A percentile compares a stretch with the other conserved stretches of the same genome.
Evolutionary conservation across 805 yeast genomes (phyloP).

Genomic region (Teunomyces lycoperdinae): DNA sequence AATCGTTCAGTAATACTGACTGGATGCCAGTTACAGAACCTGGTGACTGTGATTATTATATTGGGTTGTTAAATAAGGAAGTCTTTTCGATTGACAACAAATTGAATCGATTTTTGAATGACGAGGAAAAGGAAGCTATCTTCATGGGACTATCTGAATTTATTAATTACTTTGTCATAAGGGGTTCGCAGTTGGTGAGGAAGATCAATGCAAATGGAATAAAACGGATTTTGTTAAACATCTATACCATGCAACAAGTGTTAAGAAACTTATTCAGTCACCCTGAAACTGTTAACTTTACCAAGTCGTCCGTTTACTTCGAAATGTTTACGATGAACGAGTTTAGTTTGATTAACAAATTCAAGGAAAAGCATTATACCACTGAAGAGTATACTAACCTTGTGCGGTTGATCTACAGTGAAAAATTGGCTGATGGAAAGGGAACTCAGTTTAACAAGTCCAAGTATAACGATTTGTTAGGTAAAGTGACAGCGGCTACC

Average conservation of each 20-base stretch:
- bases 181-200: constrained; percentile 48
- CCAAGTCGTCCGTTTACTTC: constrained; percentile 52
- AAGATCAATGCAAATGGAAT: constrained; percentile 59
- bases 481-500: not conserved
- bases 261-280: constrained; percentile 53
- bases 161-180: constrained; percentile 50
- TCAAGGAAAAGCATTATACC: constrained; percentile 33
- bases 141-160: constrained; percentile 49
- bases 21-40: constrained; percentile 53
- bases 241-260: constrained; percentile 67
- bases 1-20: constrained; percentile 45
- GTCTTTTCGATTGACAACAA: constrained; percentile 45
- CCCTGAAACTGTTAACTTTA: constrained; percentile 54
- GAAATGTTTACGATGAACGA: constrained; percentile 52
- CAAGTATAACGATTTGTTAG: constrained; percentile 34
- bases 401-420: constrained; percentile 51
- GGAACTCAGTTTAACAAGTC: constrained; percentile 37
- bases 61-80: constrained; percentile 50
- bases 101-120: constrained; percentile 32
- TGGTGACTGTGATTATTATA: constrained; percentile 57
- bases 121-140: constrained; percentile 27
- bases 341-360: constrained; percentile 41
- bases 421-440: constrained; percentile 37
- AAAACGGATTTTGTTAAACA: constrained; percentile 55
- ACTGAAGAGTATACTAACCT: constrained; percentile 49